phyloP scores from a whole-genome alignment of 192 early-diverging fungal species.

The Paraglomus brasilianum region DNA sequence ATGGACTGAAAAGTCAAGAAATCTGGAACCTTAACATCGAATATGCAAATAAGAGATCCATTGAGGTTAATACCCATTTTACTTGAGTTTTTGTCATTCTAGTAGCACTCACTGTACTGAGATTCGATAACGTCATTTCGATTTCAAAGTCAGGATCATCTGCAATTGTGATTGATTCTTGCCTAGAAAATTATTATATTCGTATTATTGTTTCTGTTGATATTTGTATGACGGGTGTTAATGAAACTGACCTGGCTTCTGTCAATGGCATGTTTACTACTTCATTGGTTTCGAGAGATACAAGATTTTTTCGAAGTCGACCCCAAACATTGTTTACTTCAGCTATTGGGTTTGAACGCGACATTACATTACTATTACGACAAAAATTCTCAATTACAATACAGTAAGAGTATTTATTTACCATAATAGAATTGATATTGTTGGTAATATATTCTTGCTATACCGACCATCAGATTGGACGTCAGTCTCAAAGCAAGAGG shows the following conservation, averaged over 20 bases:
- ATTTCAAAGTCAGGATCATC: constrained; percentile 30
- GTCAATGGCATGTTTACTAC: constrained; percentile 34
- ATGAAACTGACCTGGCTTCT: constrained; percentile 34
- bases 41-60: background rate
- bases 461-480: constrained; percentile 61
- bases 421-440: constrained; percentile 56
- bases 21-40: constrained; percentile 1
- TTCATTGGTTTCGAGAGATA: constrained; percentile 28
- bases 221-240: background rate
- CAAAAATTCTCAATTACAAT: background rate
- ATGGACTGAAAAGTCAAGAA: background rate
- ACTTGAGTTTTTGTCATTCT: constrained; percentile 13
- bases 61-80: background rate
- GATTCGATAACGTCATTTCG: constrained; percentile 18
- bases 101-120: background rate
- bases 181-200: constrained; percentile 1
- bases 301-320: constrained; percentile 35
- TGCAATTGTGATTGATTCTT: constrained; percentile 20
- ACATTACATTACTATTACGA: background rate
- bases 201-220: background rate
- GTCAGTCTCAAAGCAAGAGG: constrained; percentile 56
- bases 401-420: constrained; percentile 19
- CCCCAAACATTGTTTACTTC: constrained; percentile 47
- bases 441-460: constrained; percentile 51
- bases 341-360: constrained; percentile 25